Base-by-base conservation (phyloP, 768 basidiomycete species). In the Boletus reticulatus region DNA sequence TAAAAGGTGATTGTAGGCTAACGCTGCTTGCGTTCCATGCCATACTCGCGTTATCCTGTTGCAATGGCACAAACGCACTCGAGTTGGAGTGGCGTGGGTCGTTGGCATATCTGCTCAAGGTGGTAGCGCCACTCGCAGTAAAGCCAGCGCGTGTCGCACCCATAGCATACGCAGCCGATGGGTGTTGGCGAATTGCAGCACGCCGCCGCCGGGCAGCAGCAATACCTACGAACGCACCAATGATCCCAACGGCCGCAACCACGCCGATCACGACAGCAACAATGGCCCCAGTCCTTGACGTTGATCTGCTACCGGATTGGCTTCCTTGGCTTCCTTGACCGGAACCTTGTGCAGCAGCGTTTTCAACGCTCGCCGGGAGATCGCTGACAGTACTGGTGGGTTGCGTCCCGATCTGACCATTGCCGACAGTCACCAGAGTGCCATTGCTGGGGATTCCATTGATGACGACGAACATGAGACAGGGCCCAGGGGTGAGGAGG, bases 401-500 rank as follows among this genome's bases (percentile, higher is more conserved):
- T 69, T 97, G 95, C 1, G 71, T 71, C 42, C 84, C 92, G 12
- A 97, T 76, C 58, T 85, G 73, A 12, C 95, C 94, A 55, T 75
- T 87, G 10, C 96, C 96, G 41, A 94, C 78, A 57, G 84, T 89
- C 52, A 95, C 79, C 70, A 80, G 81, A 3, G 83, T 81, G 3
- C 88, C 94, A 57, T 85, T 87, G 54, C 85, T 88, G 1, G 94
- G 95, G 20, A 98, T 84, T 32, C 93, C 94, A 63, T 87, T 79
- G 61, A 97, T 78, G 32, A 84, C 87, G 59, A 96, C 88, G 67
- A 83, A 97, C 58, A 96, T 61, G 59, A 95, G 78, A 2, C 84
- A 89, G 11, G 96, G 94, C 12, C 95, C 95, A 16, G 96, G 96
- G 57, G 89, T 87, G 78, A 97, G 84, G 62, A 98, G 68, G 68